Percentiles rank a stretch among this genome's conserved stretches.
These are phyloP conservation scores for Trichoderma sp. DNA, from an alignment of 2,329 filamentous ascomycete species.

Conservation along the genomic window DNA sequence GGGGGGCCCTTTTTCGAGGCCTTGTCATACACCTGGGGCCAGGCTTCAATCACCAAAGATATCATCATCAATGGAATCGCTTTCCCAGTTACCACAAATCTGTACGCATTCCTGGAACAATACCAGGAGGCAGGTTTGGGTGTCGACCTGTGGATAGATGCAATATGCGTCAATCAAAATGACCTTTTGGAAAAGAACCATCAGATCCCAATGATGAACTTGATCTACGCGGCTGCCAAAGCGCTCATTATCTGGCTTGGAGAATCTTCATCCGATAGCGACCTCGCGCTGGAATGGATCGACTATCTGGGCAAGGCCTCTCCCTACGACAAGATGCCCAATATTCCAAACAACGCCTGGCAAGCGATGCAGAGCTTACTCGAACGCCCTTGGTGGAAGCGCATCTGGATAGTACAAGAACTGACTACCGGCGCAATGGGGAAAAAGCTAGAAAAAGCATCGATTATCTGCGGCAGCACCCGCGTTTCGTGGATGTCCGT, in stretches of 20 bases:
- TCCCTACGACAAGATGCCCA: background rate
- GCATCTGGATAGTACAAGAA: constrained; percentile 3
- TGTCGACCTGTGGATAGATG: constrained; percentile 1
- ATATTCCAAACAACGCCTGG: background rate
- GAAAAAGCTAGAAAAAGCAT: background rate
- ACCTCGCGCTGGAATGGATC: background rate
- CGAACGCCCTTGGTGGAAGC: constrained; percentile 1
- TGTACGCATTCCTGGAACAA: background rate
- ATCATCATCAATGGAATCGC: background rate
- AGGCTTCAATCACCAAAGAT: background rate
- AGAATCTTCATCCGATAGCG: background rate
- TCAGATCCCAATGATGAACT: constrained; percentile 6
- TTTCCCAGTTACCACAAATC: background rate
- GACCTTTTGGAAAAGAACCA: background rate
- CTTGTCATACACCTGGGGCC: constrained; percentile 4
- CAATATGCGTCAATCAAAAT: background rate
- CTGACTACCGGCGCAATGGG: background rate
- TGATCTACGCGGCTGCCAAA: background rate
- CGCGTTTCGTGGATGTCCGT: background rate
- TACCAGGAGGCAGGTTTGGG: background rate
- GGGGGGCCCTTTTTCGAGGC: background rate
- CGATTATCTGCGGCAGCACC: background rate
- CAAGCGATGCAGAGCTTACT: constrained; percentile 1
- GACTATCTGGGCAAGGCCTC: background rate
- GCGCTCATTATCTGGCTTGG: constrained; percentile 1